These are phyloP conservation scores for Shiraia sp. DNA, from an alignment of 2,329 filamentous ascomycete species.

Conservation along the genomic window DNA sequence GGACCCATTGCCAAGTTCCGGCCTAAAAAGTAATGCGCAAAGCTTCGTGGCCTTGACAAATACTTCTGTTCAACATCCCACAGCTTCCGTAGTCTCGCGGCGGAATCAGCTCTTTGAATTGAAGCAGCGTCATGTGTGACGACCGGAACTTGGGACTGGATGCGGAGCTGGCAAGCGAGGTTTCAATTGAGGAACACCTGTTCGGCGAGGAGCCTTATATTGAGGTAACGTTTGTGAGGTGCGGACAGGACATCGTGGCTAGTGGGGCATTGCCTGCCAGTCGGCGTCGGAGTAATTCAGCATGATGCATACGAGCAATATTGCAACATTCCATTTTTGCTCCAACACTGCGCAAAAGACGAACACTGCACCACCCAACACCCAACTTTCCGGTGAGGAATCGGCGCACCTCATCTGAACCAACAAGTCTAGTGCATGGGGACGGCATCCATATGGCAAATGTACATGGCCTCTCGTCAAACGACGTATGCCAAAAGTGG, in stretches of 20 bases:
- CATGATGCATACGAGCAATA: no score
- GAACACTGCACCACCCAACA: no score
- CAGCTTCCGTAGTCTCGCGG: neutral
- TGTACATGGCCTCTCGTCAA: no score
- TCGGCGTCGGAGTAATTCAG: no score
- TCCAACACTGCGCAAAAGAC: no score
- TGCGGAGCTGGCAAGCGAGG: constrained; percentile 1
- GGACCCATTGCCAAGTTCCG: neutral
- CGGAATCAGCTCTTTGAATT: neutral
- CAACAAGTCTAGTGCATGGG: no score
- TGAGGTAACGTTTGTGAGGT: constrained; percentile 2
- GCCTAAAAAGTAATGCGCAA: neutral
- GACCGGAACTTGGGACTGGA: neutral
- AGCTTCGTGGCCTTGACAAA: neutral
- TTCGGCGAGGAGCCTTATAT: constrained; percentile 5
- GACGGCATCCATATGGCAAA: no score
- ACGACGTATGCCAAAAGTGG: neutral
- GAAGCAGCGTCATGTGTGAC: constrained; percentile 2
- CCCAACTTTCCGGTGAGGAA: no score
- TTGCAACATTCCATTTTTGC: no score
- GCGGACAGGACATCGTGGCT: no score
- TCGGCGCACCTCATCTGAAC: no score
- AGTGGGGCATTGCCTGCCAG: no score
- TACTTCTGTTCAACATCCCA: constrained; percentile 1
- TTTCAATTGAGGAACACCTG: constrained; percentile 3